These are phyloP conservation scores for Synchytrium microbalum DNA, from an alignment of 371 early-diverging fungal species.

Conservation along the genomic window DNA sequence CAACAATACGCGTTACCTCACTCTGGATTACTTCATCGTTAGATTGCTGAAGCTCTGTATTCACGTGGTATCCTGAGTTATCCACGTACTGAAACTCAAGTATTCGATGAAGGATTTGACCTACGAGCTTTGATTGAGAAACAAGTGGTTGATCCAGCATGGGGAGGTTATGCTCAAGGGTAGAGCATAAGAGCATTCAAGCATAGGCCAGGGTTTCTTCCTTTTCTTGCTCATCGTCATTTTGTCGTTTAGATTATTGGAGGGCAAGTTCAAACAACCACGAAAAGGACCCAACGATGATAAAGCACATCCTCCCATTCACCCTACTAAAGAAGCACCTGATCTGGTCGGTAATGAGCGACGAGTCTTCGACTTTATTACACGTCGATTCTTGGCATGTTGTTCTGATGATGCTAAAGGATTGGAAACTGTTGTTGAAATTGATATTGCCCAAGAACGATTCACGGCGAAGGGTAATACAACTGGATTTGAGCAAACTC, in stretches of 20 bases:
- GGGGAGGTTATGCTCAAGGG: slow-evolving; percentile 62
- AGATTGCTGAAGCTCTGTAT: slow-evolving; percentile 83
- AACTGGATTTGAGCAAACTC: neutral
- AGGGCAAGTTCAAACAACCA: slow-evolving; percentile 74
- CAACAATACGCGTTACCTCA: neutral
- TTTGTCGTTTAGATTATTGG: slow-evolving; percentile 39
- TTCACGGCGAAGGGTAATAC: slow-evolving; percentile 60
- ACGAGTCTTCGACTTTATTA: slow-evolving; percentile 86
- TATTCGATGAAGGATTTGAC: slow-evolving; percentile 74
- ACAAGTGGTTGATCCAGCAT: slow-evolving; percentile 50
- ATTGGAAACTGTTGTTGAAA: slow-evolving; percentile 67
- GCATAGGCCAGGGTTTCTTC: neutral
- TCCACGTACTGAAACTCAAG: slow-evolving; percentile 99
- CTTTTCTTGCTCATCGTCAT: neutral
- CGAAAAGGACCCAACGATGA: slow-evolving; percentile 91
- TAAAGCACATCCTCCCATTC: slow-evolving; percentile 99
- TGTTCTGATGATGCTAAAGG: slow-evolving; percentile 95
- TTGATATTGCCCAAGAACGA: slow-evolving; percentile 57
- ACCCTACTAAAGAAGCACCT: slow-evolving; percentile 65
- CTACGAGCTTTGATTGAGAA: slow-evolving; percentile 57
- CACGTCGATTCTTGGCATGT: slow-evolving; percentile 88
- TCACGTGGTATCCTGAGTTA: slow-evolving; percentile 91
- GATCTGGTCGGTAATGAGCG: slow-evolving; percentile 61
- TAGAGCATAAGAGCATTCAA: slow-evolving; percentile 21
- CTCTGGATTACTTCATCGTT: slow-evolving; percentile 2